Base-by-base conservation (phyloP, 441 rosid genomes). In the Theobroma grandiflorum region DNA sequence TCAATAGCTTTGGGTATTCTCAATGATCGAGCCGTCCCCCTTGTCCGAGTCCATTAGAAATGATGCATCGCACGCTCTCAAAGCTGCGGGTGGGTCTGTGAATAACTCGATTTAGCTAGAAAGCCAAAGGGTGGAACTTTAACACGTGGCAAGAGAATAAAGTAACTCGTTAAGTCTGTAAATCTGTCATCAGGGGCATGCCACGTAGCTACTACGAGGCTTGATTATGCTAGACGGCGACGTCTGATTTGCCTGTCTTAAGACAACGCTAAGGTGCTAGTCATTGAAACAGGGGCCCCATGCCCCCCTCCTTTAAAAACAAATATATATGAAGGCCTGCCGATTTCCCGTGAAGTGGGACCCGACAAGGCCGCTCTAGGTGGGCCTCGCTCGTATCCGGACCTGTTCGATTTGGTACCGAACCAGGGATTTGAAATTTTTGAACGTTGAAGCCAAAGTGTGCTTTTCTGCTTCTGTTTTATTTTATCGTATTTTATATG, bases 401-500 rank as follows among this genome's bases (percentile, higher is more conserved):
- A 81, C 81, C 92, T 87, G 0, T 12, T 72, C 68, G 87, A 81
- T 85, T 55, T 75, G 89, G 87, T 4, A 0, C 89, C 91, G 69
- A 82, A 82, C 82, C 94, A 12, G 26, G 14, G 15, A 81, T 90
- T 90, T 90, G 90, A 90, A 90, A 43, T 75, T 84, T 86, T 90
- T 40, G 91, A 90, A 86, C 94, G 94, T 90, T 90, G 88, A 80
- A 87, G 79, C 64, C 43, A 18, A 58, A 15, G 2, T 59, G 18
- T 2, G 50, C 59, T 45, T 26, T 53, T 72, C 47, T 55, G 43
- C 45, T 52, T 7, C 38, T 31, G 31, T 26, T 26, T 26, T 45
- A 8, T 45, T 45, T 45, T 45, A 45, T 45, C 49, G 69, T 62
- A 31, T 33, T 62, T 62, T 62, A 1, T 33, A 64, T 64, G 15